A percentile compares a stretch with the other conserved stretches of the same genome.
These are phyloP conservation scores for Thyridium curvatum DNA, from an alignment of 2,329 filamentous ascomycete species.

Conservation along the genomic window DNA sequence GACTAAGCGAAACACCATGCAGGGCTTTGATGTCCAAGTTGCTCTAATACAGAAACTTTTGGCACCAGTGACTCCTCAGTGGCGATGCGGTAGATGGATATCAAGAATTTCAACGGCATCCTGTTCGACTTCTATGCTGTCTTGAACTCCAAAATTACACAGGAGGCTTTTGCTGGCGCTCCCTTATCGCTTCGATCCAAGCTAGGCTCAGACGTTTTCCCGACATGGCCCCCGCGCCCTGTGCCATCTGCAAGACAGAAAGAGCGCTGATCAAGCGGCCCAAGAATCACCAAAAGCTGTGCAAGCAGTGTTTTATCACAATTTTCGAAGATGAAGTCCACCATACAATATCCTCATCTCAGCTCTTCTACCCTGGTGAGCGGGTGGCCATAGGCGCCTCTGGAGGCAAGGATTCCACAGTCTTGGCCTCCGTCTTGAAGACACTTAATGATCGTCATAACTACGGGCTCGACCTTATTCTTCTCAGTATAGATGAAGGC, in stretches of 20 bases:
- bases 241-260: slow-evolving; percentile 67
- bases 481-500: slow-evolving; percentile 92
- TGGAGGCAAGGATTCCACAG: slow-evolving; percentile 95
- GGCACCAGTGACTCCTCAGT: no score
- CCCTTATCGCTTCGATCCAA: no score
- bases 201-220: not conserved
- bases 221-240: slow-evolving; percentile 70
- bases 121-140: no score
- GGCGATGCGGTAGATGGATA: not conserved
- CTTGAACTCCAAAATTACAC: no score
- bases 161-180: no score
- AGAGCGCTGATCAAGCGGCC: slow-evolving; percentile 87
- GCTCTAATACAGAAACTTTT: no score
- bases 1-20: no score
- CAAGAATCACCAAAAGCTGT: slow-evolving; percentile 92
- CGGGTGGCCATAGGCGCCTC: slow-evolving; percentile 91
- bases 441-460: slow-evolving; percentile 85
- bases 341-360: slow-evolving; percentile 76
- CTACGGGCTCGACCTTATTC: slow-evolving; percentile 78
- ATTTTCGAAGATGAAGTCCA: slow-evolving; percentile 93
- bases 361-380: slow-evolving; percentile 80
- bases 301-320: slow-evolving; percentile 77
- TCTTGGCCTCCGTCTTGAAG: slow-evolving; percentile 89
- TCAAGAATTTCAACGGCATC: not conserved
- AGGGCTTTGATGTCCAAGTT: no score